These are phyloP conservation scores for Sordaria brevicollis DNA, from an alignment of 495 filamentous ascomycete genomes.

Conservation along the genomic window DNA sequence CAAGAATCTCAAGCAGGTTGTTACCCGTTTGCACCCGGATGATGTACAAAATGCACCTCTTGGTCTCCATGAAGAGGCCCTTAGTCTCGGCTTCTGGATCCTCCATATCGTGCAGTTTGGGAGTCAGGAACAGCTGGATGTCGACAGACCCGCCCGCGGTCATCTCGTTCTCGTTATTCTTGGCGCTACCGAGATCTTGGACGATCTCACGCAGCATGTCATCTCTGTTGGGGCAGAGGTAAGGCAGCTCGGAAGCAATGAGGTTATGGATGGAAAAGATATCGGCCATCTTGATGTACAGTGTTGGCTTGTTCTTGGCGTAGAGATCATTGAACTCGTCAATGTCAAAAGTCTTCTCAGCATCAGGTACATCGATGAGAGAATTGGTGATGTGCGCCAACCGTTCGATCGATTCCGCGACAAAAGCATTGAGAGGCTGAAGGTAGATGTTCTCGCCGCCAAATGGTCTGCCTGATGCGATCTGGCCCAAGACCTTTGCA, in stretches of 20 bases:
- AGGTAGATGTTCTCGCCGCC: constrained; percentile 92
- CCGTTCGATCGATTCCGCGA: constrained; percentile 75
- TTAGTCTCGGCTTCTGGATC: constrained; percentile 90
- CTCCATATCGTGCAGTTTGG: constrained; percentile 82
- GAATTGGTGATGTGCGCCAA: constrained; percentile 59
- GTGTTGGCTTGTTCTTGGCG: constrained; percentile 84
- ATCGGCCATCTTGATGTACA: constrained; percentile 98
- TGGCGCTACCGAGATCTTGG: constrained; percentile 86
- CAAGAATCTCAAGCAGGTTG: constrained; percentile 89
- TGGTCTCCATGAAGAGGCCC: constrained; percentile 93
- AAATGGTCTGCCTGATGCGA: constrained; percentile 76
- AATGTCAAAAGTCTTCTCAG: constrained; percentile 89
- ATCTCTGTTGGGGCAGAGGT: constrained; percentile 67
- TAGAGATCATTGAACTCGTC: constrained; percentile 98
- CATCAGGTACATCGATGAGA: constrained; percentile 75
- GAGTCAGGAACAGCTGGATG: constrained; percentile 83
- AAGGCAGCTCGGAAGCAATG: constrained; percentile 64
- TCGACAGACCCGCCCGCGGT: constrained; percentile 77
- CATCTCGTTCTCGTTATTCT: constrained; percentile 90
- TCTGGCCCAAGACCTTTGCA: constrained; percentile 80
- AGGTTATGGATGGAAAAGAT: constrained; percentile 94
- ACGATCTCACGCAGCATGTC: constrained; percentile 87
- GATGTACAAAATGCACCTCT: constrained; percentile 93
- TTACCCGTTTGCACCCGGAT: constrained; percentile 90
- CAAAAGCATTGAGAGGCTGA: constrained; percentile 83